Evolutionary conservation across 2,329 filamentous ascomycete genomes (phyloP), one percentile per base, ranked within the genome.

Genomic region (Stachybotrys chlorohalonatus): DNA sequence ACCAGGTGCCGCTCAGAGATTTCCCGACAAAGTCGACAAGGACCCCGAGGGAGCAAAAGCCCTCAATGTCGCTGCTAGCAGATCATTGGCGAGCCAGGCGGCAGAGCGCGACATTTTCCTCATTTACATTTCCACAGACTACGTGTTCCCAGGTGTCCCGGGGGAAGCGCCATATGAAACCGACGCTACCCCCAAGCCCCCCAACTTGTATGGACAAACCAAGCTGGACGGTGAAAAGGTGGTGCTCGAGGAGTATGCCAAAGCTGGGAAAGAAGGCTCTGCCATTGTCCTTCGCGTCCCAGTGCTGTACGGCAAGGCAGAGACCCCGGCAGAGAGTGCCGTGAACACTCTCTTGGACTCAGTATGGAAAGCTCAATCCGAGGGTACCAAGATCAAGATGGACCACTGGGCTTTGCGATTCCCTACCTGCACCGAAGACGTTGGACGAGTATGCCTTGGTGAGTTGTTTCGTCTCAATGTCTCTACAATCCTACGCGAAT

Each of bases 381-480:
- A 77, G 45, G 80, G 76, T 6, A 76, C 76, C 1, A 79, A 78
- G 55, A 76, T 91, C 47, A 85, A 82, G 66, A 92, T 95, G 84
- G 91, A 96, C 64, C 85, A 95, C 68, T 95, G 90, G 84, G 85
- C 89, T 1, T 73, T 88, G 52, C 81, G 91, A 31, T 95, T 90
- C 72, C 91, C 91, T 8, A 95, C 91, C 7, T 94, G 94, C 67
- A 95, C 90, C 0, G 86, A 90, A 66, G 92, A 96, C 65, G 86
- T 95, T 16, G 90, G 80, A 16, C 79, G 92, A 46, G 88, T 96
- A 49, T 88, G 85, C 63, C 78, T 84, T 58, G 82, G 82, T 84
- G 74, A 61, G 75, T 70, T 59, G 62, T 54, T 62, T 49, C 46
- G 54, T 24, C 24, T 4, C 24, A 2, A 24, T 24, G 24, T 24